phyloP scores from a whole-genome alignment of 805 yeast genomes.

The Vanderwaltozyma tropicalis region DNA sequence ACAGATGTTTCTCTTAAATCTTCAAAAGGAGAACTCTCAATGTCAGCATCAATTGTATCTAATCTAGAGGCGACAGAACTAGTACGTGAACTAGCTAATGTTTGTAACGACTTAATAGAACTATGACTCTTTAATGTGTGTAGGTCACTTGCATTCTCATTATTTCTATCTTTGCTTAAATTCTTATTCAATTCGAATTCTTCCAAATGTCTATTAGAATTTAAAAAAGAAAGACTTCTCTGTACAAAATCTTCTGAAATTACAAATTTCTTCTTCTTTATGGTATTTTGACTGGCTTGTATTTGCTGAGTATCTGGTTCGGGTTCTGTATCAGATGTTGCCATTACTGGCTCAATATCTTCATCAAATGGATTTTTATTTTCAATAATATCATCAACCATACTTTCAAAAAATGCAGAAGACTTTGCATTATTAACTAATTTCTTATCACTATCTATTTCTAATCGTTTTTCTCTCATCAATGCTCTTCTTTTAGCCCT shows the following conservation, averaged over 20 bases:
- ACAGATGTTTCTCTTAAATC: slow-evolving; percentile 33
- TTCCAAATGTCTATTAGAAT: slow-evolving; percentile 24
- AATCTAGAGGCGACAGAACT: slow-evolving; percentile 1
- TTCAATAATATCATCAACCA: slow-evolving; percentile 38
- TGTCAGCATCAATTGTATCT: slow-evolving; percentile 2
- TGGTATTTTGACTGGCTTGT: slow-evolving; percentile 16
- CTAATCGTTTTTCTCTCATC: slow-evolving; percentile 40
- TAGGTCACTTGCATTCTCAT: slow-evolving; percentile 35
- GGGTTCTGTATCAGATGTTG: slow-evolving; percentile 18
- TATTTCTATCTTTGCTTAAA: slow-evolving; percentile 12
- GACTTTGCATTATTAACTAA: slow-evolving; percentile 45
- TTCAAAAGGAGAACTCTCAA: slow-evolving; percentile 10
- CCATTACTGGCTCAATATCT: slow-evolving; percentile 13
- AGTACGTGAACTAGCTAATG: slow-evolving; percentile 23
- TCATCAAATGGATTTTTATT: slow-evolving; percentile 26
- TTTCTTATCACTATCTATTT: slow-evolving; percentile 32
- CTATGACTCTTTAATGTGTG: slow-evolving; percentile 37
- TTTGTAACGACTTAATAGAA: slow-evolving; percentile 25
- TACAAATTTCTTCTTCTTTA: slow-evolving; percentile 31
- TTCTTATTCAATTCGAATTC: slow-evolving; percentile 27
- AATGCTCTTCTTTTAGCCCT: slow-evolving; percentile 35
- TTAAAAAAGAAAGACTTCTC: slow-evolving; percentile 44
- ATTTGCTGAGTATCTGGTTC: slow-evolving; percentile 24
- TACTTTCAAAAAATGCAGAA: slow-evolving; percentile 57
- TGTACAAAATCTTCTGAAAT: slow-evolving; percentile 48